These are phyloP conservation scores for Wickerhamiella azymoides DNA, from an alignment of 805 yeast species.

Conservation along the genomic window DNA sequence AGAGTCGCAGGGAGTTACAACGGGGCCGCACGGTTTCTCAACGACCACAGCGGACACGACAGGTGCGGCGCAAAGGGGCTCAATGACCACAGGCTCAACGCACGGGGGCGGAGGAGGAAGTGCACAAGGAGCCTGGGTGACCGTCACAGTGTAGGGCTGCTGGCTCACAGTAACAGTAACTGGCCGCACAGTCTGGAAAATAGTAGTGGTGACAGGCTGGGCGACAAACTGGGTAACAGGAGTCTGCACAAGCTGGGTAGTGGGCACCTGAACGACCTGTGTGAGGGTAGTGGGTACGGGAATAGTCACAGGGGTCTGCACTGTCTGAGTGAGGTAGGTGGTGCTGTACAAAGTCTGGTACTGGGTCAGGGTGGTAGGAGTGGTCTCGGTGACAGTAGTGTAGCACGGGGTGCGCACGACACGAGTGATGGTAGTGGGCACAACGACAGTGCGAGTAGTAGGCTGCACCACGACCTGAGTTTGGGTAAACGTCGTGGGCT, in stretches of 20 bases:
- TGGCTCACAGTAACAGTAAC: neutral
- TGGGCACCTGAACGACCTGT: neutral
- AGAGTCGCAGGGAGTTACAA: neutral
- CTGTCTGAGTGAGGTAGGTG: neutral
- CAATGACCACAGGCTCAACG: neutral
- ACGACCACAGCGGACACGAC: too few relatives aligned
- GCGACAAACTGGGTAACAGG: neutral
- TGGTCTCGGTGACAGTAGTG: neutral
- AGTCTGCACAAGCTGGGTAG: neutral
- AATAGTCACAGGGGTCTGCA: neutral
- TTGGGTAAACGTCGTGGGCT: too few relatives aligned
- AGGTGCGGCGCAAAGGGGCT: too few relatives aligned
- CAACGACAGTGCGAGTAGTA: neutral
- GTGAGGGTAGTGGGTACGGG: neutral
- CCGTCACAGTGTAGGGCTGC: neutral
- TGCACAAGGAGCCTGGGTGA: neutral
- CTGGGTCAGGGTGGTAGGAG: neutral
- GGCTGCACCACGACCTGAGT: neutral
- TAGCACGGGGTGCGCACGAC: neutral
- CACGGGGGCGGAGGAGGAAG: slow-evolving; percentile 2
- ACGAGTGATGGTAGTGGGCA: neutral
- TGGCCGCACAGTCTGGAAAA: neutral
- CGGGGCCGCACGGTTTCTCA: neutral
- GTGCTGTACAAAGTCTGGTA: neutral
- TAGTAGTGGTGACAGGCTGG: neutral